Evolutionary conservation across 23 red algal species (phyloP).

Genomic region (Gracilariopsis chorda): DNA sequence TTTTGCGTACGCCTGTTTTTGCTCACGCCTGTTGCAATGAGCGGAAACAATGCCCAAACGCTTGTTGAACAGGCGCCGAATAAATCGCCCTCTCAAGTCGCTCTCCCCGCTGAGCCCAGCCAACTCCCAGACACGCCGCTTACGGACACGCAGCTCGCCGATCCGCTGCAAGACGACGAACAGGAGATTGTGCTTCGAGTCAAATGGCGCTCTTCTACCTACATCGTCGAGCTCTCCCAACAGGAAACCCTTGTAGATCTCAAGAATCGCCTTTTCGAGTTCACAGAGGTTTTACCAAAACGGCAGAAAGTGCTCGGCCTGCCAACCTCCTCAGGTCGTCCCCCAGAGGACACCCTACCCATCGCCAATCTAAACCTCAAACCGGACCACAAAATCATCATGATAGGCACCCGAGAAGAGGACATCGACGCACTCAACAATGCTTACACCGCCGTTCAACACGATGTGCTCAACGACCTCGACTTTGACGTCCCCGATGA

Average conservation of each 20-base stretch:
- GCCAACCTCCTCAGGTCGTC: neutral
- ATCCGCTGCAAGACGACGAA: slow-evolving; percentile 12
- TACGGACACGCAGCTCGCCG: neutral
- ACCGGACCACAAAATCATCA: slow-evolving; percentile 60
- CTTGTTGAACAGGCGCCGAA: too few species aligned
- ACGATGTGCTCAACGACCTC: slow-evolving; percentile 44
- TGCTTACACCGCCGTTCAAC: neutral
- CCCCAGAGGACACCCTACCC: slow-evolving; percentile 1
- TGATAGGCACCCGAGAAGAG: slow-evolving; percentile 73
- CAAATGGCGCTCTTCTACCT: slow-evolving; percentile 37
- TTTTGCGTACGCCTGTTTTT: too few species aligned
- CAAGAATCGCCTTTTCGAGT: slow-evolving; percentile 51
- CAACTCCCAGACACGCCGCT: too few species aligned
- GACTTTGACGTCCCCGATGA: slow-evolving; percentile 33
- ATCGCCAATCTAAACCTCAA: slow-evolving; percentile 30
- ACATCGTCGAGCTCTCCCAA: slow-evolving; percentile 50
- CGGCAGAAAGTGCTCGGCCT: slow-evolving; percentile 84
- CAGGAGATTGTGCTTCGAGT: slow-evolving; percentile 49
- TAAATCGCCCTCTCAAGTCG: too few species aligned
- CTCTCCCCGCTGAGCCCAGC: too few species aligned
- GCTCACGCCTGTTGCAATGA: too few species aligned
- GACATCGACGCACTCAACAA: slow-evolving; percentile 54
- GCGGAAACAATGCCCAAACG: too few species aligned
- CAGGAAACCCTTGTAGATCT: slow-evolving; percentile 55
- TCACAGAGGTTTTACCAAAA: slow-evolving; percentile 78